Evolutionary conservation across 2,329 filamentous ascomycete genomes (phyloP), one percentile per base, ranked within the genome.

Genomic region (Cordyceps pruinosa): DNA sequence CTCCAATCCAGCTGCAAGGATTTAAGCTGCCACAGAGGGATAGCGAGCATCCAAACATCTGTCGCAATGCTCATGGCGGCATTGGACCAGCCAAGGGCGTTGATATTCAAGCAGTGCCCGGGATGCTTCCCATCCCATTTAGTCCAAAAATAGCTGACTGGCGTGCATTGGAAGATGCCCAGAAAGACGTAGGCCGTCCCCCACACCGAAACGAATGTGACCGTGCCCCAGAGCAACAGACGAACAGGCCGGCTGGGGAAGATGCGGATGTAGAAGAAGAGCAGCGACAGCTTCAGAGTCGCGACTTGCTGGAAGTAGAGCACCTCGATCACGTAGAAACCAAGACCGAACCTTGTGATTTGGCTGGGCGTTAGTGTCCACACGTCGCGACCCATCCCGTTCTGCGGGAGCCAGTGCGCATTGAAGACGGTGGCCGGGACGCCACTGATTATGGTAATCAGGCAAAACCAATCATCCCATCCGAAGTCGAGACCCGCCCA

Each of bases 211-310:
- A 67, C 70, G 48, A 77, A 66, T 10, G 59, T 47, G 3, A 70
- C 63, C 1, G 70, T 69, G 4, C 60, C 64, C 63, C 69, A 72
- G 0, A 75, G 63, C 13, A 72, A 19, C 8, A 64, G 61, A 5
- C 66, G 64, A 21, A 73, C 68, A 0, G 39, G 58, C 7, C 50
- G 60, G 0, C 64, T 63, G 0, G 72, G 71, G 39, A 77, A 77
- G 46, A 77, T 72, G 19, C 70, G 66, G 17, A 74, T 65, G 56
- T 75, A 77, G 59, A 77, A 75, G 56, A 71, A 67, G 7, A 76
- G 60, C 12, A 77, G 62, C 1, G 74, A 72, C 25, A 74, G 62
- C 61, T 76, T 76, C 41, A 73, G 66, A 5, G 74, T 60, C 12
- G 69, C 67, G 52, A 73, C 66, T 32, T 71, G 66, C 0, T 67